Percentiles rank a stretch among this genome's conserved stretches.
Conservation (phyloP, 768 basidiomycete genomes). For the Boletellus sp. region DNA sequence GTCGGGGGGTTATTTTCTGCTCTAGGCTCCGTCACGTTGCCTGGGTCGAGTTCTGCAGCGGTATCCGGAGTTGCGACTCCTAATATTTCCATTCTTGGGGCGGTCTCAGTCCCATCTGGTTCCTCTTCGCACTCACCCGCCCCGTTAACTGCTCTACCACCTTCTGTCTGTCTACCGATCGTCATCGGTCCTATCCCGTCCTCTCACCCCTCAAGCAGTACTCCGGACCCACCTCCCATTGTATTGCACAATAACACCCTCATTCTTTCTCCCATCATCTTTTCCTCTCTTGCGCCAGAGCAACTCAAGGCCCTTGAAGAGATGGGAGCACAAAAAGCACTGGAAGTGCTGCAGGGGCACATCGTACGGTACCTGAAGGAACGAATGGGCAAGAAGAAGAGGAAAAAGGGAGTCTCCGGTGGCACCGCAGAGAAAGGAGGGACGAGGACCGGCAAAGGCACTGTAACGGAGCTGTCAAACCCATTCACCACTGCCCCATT, state of each 20-base stretch:
- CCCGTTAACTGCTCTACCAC: conserved; percentile 30
- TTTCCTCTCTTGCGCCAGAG: conserved; percentile 69
- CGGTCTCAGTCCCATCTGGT: not conserved
- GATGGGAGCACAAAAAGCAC: conserved; percentile 77
- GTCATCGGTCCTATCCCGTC: conserved; percentile 69
- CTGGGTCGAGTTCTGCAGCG: conserved; percentile 4
- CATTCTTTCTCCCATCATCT: conserved; percentile 81
- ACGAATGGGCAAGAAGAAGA: conserved; percentile 42
- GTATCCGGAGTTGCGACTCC: conserved; percentile 4
- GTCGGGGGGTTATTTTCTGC: not conserved
- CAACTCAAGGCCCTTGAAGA: conserved; percentile 73
- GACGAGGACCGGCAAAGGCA: conserved; percentile 37
- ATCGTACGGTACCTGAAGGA: conserved; percentile 86
- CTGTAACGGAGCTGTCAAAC: conserved; percentile 22
- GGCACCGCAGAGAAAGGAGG: conserved; percentile 38
- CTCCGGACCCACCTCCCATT: conserved; percentile 58
- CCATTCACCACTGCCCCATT: conserved; percentile 49
- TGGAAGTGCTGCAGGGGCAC: conserved; percentile 77
- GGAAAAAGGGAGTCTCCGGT: conserved; percentile 36
- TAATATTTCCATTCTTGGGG: conserved; percentile 18
- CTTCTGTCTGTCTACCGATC: conserved; percentile 68
- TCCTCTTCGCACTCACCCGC: conserved; percentile 15
- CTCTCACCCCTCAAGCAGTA: conserved; percentile 46
- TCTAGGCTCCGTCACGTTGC: not conserved
- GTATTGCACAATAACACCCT: conserved; percentile 81